Conservation (phyloP, 2,329 filamentous ascomycete genomes). For the Trichoderma lentiforme region DNA sequence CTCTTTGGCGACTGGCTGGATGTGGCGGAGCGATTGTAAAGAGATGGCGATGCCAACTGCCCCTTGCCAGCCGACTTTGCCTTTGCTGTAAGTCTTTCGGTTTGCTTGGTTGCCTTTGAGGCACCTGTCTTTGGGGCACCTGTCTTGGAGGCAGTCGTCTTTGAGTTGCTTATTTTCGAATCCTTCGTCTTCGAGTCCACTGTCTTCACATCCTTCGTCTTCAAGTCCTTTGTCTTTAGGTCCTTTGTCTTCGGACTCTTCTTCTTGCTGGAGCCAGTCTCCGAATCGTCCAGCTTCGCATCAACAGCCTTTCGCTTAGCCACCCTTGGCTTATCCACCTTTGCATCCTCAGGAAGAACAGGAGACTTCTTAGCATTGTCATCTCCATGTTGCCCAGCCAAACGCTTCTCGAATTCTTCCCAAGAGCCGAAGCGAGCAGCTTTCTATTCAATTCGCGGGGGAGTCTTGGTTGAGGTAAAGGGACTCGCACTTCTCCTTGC, state of each 20-base stretch:
- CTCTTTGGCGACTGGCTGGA: background rate
- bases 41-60: background rate
- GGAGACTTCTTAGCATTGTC: background rate
- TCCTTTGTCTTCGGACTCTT: too few species aligned
- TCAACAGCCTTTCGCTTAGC: background rate
- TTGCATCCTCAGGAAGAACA: background rate
- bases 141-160: background rate
- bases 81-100: background rate
- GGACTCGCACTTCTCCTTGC: constrained; percentile 38
- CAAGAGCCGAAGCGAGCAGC: constrained; percentile 32
- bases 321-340: background rate
- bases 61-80: background rate
- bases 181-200: background rate
- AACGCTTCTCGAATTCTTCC: constrained; percentile 28
- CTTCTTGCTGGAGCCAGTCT: background rate
- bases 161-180: background rate
- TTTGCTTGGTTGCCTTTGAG: background rate
- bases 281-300: background rate
- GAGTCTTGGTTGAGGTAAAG: constrained; percentile 37
- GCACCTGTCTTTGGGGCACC: background rate
- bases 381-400: constrained; percentile 19
- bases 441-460: constrained; percentile 43
- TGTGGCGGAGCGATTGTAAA: background rate
- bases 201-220: background rate
- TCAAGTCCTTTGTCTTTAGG: background rate